Evolutionary conservation across 495 filamentous ascomycete species (phyloP).

Genomic region (Neurospora terricola): DNA sequence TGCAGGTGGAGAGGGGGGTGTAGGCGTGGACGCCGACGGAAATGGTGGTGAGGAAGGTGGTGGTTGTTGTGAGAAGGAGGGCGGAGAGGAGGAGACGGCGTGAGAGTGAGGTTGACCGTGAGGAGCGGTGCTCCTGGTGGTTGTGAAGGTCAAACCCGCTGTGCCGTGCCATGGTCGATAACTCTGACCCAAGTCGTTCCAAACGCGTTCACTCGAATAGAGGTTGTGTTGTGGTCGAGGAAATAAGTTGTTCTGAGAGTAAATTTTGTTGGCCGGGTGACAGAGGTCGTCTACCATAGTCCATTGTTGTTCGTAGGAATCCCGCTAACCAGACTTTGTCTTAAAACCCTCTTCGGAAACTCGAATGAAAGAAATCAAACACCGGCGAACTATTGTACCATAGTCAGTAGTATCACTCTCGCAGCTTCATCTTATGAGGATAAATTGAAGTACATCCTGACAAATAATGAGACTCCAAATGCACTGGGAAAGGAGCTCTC

Average conservation of each 20-base stretch:
- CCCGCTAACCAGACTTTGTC: background rate
- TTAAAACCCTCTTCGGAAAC: background rate
- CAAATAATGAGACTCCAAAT: background rate
- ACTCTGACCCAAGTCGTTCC: background rate
- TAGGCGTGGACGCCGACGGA: constrained; percentile 42
- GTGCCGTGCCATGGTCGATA: background rate
- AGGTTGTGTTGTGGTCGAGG: background rate
- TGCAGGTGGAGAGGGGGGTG: constrained; percentile 60
- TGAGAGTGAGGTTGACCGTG: background rate
- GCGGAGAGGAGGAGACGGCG: constrained; percentile 2
- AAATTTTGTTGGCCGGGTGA: background rate
- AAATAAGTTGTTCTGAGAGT: background rate
- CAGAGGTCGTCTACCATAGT: background rate
- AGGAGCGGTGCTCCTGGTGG: background rate
- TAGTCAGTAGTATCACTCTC: background rate
- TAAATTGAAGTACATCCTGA: background rate
- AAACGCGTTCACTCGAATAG: background rate
- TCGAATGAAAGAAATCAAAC: background rate
- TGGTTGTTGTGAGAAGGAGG: constrained; percentile 23
- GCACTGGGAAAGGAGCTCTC: background rate
- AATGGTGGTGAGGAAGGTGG: background rate
- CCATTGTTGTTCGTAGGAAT: background rate
- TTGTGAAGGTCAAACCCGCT: background rate
- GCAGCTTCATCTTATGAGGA: background rate
- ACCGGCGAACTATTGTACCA: background rate